Base-by-base conservation (phyloP, 441 rosid species). In the Heliophila coronopifolia region DNA sequence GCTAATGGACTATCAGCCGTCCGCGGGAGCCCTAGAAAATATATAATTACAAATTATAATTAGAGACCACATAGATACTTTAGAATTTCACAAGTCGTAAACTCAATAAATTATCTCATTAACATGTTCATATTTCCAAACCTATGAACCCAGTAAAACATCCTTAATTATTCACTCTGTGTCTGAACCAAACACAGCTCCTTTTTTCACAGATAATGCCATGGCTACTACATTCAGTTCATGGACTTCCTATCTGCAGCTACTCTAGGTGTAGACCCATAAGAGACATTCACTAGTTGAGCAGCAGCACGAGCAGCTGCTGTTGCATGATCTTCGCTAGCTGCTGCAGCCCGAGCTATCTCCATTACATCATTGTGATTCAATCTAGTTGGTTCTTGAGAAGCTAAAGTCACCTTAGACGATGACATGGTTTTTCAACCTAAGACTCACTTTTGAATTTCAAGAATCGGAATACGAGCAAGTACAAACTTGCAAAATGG, bases 251-350 rank as follows among this genome's bases (percentile, higher is more conserved):
- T 69, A 58, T 67, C 49, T 41, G 38, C 68, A 35, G 68, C 69
- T 28, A 67, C 53, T 61, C 68, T 72, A 40, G 55, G 20, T 4
- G 74, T 7, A 38, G 24, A 2, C 51, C 70, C 70, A 44, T 74
- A 79, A 17, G 79, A 54, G 39, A 64, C 76, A 68, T 77, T 80
- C 28, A 69, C 94, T 25, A 91, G 76, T 28, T 71, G 77, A 9
- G 86, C 90, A 47, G 98, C 93, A 40, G 98, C 81, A 40, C 80
- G 95, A 20, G 95, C 98, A 34, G 85, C 72, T 4, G 85, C 81
- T 12, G 81, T 59, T 45, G 96, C 98, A n/a, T 75, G 84, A 30
- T 86, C 92, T 2, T 94, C 98, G 35, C 68, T 67, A 39, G 94
- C 86, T 68, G 86, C 69, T 40, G 96, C 98, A 27, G 74, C 88